Conservation (phyloP, 768 basidiomycete species). For the Leccinum disarticulatum region DNA sequence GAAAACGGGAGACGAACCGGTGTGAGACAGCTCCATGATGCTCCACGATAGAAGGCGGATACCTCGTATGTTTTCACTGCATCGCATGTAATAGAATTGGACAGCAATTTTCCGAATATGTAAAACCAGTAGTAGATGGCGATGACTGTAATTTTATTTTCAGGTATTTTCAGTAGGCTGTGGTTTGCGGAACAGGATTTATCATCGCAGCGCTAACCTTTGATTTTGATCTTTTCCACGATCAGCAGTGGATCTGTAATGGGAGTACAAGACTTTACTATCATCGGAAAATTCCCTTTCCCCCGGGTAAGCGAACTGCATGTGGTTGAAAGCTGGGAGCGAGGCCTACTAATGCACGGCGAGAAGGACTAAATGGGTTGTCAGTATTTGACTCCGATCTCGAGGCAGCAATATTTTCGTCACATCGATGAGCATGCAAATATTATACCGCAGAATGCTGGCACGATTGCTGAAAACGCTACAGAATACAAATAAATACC, state of each 20-base stretch:
- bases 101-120: not conserved
- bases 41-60: constrained; percentile 3
- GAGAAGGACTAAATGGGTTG: too few species aligned
- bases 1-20: constrained; percentile 9
- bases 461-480: not conserved
- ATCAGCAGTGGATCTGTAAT: too few species aligned
- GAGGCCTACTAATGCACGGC: not conserved
- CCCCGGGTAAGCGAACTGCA: not conserved
- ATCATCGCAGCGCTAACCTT: too few species aligned
- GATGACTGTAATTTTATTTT: not conserved
- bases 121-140: not conserved
- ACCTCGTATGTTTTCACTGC: not conserved
- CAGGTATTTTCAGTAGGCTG: not conserved
- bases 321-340: not conserved
- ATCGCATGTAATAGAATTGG: not conserved
- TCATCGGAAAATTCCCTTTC: not conserved
- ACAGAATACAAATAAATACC: too few species aligned
- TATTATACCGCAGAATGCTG: not conserved
- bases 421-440: not conserved
- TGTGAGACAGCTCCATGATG: not conserved
- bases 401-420: not conserved
- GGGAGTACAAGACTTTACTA: too few species aligned
- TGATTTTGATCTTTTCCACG: too few species aligned
- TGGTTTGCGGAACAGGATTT: too few species aligned
- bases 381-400: not conserved